phyloP scores from a whole-genome alignment of 2,329 filamentous ascomycete genomes.

The Rhynchosporium graminicola region DNA sequence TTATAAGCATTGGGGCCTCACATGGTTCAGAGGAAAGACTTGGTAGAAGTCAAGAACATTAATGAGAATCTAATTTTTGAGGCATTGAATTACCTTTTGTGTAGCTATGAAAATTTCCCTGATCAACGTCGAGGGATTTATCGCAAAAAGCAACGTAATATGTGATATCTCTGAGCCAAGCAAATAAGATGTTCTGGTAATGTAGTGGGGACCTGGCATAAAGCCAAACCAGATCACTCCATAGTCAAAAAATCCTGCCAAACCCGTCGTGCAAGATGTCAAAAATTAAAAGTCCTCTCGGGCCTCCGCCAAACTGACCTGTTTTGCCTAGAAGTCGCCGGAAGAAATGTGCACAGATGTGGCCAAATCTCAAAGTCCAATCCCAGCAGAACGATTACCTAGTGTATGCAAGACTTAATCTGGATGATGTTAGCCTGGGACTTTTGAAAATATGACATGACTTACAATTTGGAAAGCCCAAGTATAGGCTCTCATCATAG shows the following conservation, averaged over 20 bases:
- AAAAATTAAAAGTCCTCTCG: neutral
- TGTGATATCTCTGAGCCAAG: conserved; percentile 12
- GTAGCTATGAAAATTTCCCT: conserved; percentile 3
- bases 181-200: conserved; percentile 12
- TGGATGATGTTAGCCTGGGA: neutral
- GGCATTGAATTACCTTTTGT: neutral
- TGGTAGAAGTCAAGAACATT: neutral
- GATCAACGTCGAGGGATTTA: neutral
- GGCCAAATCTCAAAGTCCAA: conserved; percentile 5
- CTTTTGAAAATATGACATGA: neutral
- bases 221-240: conserved; percentile 13
- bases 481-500: conserved; percentile 25
- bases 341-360: conserved; percentile 5
- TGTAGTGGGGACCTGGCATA: conserved; percentile 8
- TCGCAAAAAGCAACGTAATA: conserved; percentile 6
- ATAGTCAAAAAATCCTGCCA: conserved; percentile 14
- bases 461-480: conserved; percentile 29
- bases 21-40: neutral
- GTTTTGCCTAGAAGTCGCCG: neutral
- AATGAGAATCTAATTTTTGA: conserved; percentile 3
- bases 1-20: neutral
- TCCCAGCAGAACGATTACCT: conserved; percentile 4
- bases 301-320: conserved; percentile 2
- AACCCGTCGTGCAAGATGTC: conserved; percentile 9
- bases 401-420: conserved; percentile 6